These are phyloP conservation scores for Ascochyta koolunga DNA, from an alignment of 2,329 filamentous ascomycete species.

Conservation along the genomic window DNA sequence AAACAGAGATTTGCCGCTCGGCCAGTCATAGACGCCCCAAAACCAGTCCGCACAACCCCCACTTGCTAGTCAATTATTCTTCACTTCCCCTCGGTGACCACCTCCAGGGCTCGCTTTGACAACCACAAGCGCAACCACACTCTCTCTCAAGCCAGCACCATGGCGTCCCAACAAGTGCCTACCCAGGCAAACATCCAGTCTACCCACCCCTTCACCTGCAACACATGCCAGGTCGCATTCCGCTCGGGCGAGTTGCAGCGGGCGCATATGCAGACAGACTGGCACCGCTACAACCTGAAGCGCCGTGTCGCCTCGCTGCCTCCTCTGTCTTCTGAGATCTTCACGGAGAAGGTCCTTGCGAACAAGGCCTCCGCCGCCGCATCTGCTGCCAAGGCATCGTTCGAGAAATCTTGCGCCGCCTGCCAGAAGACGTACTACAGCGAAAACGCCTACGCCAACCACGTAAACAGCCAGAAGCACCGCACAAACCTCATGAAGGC, in stretches of 20 bases:
- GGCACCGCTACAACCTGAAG: constrained; percentile 98
- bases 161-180: constrained; percentile 42
- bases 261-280: constrained; percentile 96
- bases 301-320: constrained; percentile 88
- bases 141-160: constrained; percentile 24
- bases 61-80: constrained; percentile 31
- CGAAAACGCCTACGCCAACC: constrained; percentile 94
- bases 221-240: constrained; percentile 96
- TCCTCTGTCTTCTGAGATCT: constrained; percentile 88
- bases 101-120: constrained; percentile 13
- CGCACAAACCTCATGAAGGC: constrained; percentile 66
- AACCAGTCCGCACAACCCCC: constrained; percentile 33
- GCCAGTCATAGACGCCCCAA: constrained; percentile 30
- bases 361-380: constrained; percentile 84
- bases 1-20: constrained; percentile 25
- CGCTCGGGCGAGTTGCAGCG: constrained; percentile 91
- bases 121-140: constrained; percentile 1
- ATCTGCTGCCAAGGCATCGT: constrained; percentile 85
- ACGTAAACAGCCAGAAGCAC: constrained; percentile 89
- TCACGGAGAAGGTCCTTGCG: constrained; percentile 93
- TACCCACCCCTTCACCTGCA: constrained; percentile 91
- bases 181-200: constrained; percentile 45
- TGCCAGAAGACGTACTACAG: constrained; percentile 96
- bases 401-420: constrained; percentile 79
- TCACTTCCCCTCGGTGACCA: constrained; percentile 9